These are phyloP conservation scores for Discostella stelligeroides DNA, from an alignment of 108 stramenopile genomes.

Conservation along the genomic window DNA sequence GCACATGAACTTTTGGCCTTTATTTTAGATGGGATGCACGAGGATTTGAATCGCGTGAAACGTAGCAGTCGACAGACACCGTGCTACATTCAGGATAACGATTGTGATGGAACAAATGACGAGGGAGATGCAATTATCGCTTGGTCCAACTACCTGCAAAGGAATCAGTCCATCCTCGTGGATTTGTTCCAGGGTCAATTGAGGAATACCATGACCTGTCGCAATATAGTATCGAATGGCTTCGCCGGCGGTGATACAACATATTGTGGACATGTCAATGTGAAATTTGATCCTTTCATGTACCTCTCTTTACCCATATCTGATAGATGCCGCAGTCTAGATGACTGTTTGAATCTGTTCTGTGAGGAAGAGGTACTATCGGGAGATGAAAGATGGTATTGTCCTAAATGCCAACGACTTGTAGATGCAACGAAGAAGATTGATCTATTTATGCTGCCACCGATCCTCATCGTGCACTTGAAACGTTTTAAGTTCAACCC, in stretches of 20 bases:
- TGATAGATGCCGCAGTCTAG: constrained; percentile 41
- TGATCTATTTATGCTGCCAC: constrained; percentile 92
- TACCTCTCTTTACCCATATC: constrained; percentile 88
- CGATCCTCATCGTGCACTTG: constrained; percentile 90
- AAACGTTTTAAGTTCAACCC: constrained; percentile 89
- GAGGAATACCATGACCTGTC: constrained; percentile 79
- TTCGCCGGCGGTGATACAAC: constrained; percentile 26
- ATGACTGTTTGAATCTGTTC: constrained; percentile 80
- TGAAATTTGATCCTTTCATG: constrained; percentile 97
- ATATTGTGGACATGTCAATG: constrained; percentile 64
- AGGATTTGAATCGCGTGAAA: constrained; percentile 93
- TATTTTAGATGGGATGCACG: constrained; percentile 91
- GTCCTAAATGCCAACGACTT: constrained; percentile 79
- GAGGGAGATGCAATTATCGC: constrained; percentile 81
- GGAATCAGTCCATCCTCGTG: constrained; percentile 89
- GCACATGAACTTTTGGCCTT: constrained; percentile 88
- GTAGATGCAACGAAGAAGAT: constrained; percentile 84
- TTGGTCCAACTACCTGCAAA: constrained; percentile 83
- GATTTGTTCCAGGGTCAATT: constrained; percentile 98
- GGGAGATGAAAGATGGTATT: constrained; percentile 87
- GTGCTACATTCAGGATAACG: constrained; percentile 86
- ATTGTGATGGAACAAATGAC: constrained; percentile 83
- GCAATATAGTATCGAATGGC: constrained; percentile 13
- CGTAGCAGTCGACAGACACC: constrained; percentile 31
- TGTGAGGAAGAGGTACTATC: constrained; percentile 66